A percentile compares a stretch with the other conserved stretches of the same genome.
Conservation (phyloP, 345 rosid species). For the Draba incana region DNA sequence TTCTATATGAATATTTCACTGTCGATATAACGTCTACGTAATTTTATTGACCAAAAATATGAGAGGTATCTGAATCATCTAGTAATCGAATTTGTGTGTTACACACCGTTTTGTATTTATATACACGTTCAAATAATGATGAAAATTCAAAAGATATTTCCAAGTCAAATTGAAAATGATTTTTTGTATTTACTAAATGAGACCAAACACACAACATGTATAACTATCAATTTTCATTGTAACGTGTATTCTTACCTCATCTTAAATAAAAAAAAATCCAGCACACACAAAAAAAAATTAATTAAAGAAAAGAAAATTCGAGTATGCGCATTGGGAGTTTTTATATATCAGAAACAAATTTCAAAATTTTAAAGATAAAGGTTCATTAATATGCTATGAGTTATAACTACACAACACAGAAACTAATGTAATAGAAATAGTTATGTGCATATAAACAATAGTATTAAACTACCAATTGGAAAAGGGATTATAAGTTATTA, state of each 20-base stretch:
- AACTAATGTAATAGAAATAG: not conserved
- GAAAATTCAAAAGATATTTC: slow-evolving; percentile 15
- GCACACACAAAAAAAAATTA: not conserved
- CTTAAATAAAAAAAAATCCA: not conserved
- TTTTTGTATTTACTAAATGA: slow-evolving; percentile 8
- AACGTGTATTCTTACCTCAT: slow-evolving; percentile 33
- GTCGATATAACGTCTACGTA: slow-evolving; percentile 42
- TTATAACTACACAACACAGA: not conserved
- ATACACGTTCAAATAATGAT: slow-evolving; percentile 31
- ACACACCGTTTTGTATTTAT: slow-evolving; percentile 40
- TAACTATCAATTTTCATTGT: slow-evolving; percentile 33
- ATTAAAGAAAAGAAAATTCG: not conserved
- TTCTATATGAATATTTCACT: slow-evolving; percentile 23
- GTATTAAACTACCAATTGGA: no score
- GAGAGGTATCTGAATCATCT: slow-evolving; percentile 12
- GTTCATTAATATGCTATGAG: slow-evolving; percentile 7
- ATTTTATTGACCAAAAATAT: slow-evolving; percentile 17
- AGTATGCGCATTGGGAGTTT: slow-evolving; percentile 26
- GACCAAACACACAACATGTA: not conserved
- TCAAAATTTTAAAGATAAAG: not conserved
- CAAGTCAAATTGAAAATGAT: slow-evolving; percentile 39
- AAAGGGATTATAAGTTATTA: no score
- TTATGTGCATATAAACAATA: no score
- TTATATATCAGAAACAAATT: slow-evolving; percentile 5
- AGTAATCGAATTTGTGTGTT: slow-evolving; percentile 29